Base-by-base conservation (phyloP, 1,284 basidiomycete genomes). In the Fistulinella staudtii region DNA sequence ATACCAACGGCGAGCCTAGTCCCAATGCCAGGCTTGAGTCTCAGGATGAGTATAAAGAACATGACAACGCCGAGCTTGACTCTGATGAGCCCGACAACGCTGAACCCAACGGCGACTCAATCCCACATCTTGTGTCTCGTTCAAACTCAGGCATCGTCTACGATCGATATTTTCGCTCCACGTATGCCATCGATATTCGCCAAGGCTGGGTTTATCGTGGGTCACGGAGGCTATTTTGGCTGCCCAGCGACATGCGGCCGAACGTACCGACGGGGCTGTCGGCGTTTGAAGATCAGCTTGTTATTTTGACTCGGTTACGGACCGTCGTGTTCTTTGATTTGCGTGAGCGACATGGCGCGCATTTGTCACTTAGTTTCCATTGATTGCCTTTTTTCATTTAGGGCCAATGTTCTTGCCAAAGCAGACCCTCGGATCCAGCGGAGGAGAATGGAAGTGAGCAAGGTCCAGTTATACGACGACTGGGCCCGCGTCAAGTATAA, bases 151-250 rank as follows among this genome's bases (percentile, higher is more conserved):
- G 43, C 34, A 46, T 53, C 17, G 6, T 55, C 14, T 53, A 56
- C 14, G 54, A 58, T 34, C 30, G 29, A 20, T 55, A 57, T 28
- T 38, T 58, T n/a, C 43, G 43, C 6, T 51, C 54, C 8, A 36
- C 46, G 14, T 56, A 50, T 22, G 36, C 47, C 5, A 39, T 57
- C 25, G 39, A 58, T 9, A 14, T 15, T 33, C 44, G 17, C 10
- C 17, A 51, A 29, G 55, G 56, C 14, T 56, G 51, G 54, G 43
- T 56, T 8, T 48, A 38, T 36, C 36, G 27, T 13, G 53, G 57
- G 10, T 50, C 45, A 15, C 36, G 24, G 35, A 39, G 55, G 30
- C 27, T 57, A 36, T 53, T 57, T 13, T 60, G 55, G 55, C 14
- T 57, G 13, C 55, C 55, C 2, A 20, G 11, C 14, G 47, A 47